Base-by-base conservation (phyloP, 177 flowering plant species). In the Vitis hybrid region DNA sequence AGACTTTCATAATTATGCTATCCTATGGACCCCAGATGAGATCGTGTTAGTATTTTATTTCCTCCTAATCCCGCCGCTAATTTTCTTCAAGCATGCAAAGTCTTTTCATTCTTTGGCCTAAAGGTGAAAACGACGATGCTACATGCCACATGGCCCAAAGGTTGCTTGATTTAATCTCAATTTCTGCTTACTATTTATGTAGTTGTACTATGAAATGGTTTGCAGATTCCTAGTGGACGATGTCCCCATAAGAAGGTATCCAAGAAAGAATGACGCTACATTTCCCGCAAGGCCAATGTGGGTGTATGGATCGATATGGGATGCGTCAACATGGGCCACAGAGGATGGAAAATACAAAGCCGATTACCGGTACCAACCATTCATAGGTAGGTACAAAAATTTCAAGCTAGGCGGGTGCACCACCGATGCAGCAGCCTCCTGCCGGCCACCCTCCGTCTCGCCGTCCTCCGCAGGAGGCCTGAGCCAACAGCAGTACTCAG, bases 281-380 rank as follows among this genome's bases (percentile, higher is more conserved):
- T 92, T 85, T 70, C 95, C 95, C 0, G 16, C 58, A 52, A 84
- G 92, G 70, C 94, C 95, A 62, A 84, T 92, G 97, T 89, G 80
- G 80, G 74, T 81, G 12, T 90, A 90, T 53, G 97, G 95, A 0
- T 92, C 97, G 0, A 87, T 92, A 52, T 92, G 97, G 96, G 97
- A 92, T 56, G 97, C 97, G 0, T 92, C 97, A 0, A 72, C 89
- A 1, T 92, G 97, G 97, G 97, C 97, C 51, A 92, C 97, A 0
- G 97, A 92, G 63, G 71, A 83, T 31, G 97, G 97, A 50, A 90
- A 74, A 78, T 87, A 89, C 86, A 87, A 87, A 59, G 94, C 90
- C 0, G 81, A 92, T 58, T 92, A 92, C 62, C 65, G 56, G 0
- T 86, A 87, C 83, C 92, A 90, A 58, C 97, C 97, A 14, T 92